Evolutionary conservation across 2,329 filamentous ascomycete species (phyloP), one percentile per base, ranked within the genome.

Genomic region (Trichophyton simii): DNA sequence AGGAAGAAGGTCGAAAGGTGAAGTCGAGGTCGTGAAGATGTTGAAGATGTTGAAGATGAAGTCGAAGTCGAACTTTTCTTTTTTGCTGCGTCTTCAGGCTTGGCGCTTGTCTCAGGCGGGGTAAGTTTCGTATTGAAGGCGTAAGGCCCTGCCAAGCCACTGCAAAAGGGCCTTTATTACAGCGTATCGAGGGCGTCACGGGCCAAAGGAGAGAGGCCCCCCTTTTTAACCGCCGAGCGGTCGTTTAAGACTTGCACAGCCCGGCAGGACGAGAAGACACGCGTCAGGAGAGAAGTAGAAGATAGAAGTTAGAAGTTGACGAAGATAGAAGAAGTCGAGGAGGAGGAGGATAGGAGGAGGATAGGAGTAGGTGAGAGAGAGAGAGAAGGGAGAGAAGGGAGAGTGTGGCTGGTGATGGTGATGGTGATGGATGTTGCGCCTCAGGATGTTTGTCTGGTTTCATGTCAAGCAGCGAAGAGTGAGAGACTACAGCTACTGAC

Each of bases 41-140:
- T 38, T 38, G 42, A 20, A 7, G 42, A 46, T 5, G n/a, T n/a
- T 18, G 42, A 50, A 50, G 46, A 11, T 25, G 46, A 22, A 25
- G 28, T 58, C 3, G 31, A 57, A 28, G 76, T 76, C 72, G 70
- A 72, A 55, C 22, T 31, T 31, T 2, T 28, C 25, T 28, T 28
- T 48, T 11, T 20, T 11, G 18, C 20, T 48, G 7, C 20, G 6
- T 20, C 44, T 22, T 34, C 22, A 31, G 46, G 46, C 50, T 54
- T 54, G 50, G 50, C 50, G 50, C 18, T 25, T 54, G 52, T 55
- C 52, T 55, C 52, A 55, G 52, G 52, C 52, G 52, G 52, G 52
- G 52, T 34, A 34, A 55, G 3, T 28, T 34, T 36, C 13, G 52
- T 55, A 55, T 9, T 9, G 9, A 18, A 3, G 6, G 2, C 6